Percentiles rank a stretch among this genome's conserved stretches.
Conservation (phyloP, 2,329 filamentous ascomycete genomes). For the Xylariaceae sp. region DNA sequence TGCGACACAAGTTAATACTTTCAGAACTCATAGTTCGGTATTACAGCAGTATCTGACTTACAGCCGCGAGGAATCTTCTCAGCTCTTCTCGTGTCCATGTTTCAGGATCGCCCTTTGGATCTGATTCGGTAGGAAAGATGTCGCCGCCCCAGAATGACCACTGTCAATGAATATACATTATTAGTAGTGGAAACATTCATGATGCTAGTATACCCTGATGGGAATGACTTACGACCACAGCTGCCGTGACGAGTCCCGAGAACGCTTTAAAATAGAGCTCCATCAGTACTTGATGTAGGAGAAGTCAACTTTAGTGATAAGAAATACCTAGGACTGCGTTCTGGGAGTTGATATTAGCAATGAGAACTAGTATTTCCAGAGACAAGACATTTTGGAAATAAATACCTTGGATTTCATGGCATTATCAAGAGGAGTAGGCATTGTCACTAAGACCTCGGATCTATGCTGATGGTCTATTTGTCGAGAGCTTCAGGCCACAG, state of each 20-base stretch:
- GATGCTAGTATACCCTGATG: neutral
- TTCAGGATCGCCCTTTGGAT: conserved; percentile 71
- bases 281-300: conserved; percentile 27
- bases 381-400: neutral
- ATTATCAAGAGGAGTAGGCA: conserved; percentile 67
- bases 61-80: conserved; percentile 73
- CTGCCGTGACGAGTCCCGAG: conserved; percentile 74
- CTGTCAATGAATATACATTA: conserved; percentile 8
- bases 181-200: neutral
- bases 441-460: too few relatives aligned
- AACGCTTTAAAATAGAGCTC: conserved; percentile 57
- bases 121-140: conserved; percentile 69
- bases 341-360: conserved; percentile 44
- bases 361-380: too few relatives aligned
- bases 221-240: conserved; percentile 50
- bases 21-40: neutral
- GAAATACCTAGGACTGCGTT: conserved; percentile 64
- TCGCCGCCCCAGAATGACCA: conserved; percentile 85
- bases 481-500: too few relatives aligned
- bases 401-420: conserved; percentile 66
- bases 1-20: conserved; percentile 31
- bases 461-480: too few relatives aligned
- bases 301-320: conserved; percentile 2
- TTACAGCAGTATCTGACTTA: conserved; percentile 47
- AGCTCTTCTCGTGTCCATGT: conserved; percentile 78